A percentile compares a stretch with the other conserved stretches of the same genome.
Conservation (phyloP, 345 rosid genomes). For the Salix arbutifolia region DNA sequence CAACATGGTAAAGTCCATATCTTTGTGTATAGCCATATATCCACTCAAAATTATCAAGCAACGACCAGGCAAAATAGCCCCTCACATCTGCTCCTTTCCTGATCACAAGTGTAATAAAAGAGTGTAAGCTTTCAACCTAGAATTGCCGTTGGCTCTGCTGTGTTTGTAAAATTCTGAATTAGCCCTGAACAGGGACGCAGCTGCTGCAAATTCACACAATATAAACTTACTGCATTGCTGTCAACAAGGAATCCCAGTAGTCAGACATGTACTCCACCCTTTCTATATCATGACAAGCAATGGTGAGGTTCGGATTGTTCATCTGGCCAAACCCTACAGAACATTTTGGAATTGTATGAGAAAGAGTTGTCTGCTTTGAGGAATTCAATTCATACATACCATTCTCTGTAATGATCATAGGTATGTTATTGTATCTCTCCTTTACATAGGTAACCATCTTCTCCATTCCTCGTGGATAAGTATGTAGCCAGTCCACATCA, state of each 20-base stretch:
- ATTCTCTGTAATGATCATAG: slow-evolving; percentile 56
- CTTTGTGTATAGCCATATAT: slow-evolving; percentile 1
- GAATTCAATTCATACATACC: slow-evolving; percentile 22
- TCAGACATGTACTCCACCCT: slow-evolving; percentile 23
- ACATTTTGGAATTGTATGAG: background rate
- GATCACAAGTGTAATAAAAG: background rate
- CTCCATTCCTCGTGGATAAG: slow-evolving; percentile 51
- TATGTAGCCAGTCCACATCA: slow-evolving; percentile 39
- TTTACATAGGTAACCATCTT: slow-evolving; percentile 32
- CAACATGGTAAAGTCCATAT: slow-evolving; percentile 16
- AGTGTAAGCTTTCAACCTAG: background rate
- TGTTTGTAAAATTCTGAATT: too few relatives aligned
- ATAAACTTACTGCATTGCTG: slow-evolving; percentile 19
- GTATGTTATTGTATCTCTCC: slow-evolving; percentile 42
- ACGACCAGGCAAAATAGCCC: slow-evolving; percentile 7
- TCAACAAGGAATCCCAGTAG: slow-evolving; percentile 17
- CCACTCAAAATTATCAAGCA: slow-evolving; percentile 18
- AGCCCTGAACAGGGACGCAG: too few relatives aligned
- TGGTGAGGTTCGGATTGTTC: slow-evolving; percentile 6
- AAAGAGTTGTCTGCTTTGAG: background rate
- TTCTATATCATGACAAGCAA: slow-evolving; percentile 16
- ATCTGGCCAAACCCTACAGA: slow-evolving; percentile 24
- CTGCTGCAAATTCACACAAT: too few relatives aligned
- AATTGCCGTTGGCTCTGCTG: too few relatives aligned
- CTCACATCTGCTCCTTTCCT: slow-evolving; percentile 15